Evolutionary conservation across 305 asterid genomes (phyloP), one percentile per base, ranked within the genome.

Genomic region (Galium porrigens): DNA sequence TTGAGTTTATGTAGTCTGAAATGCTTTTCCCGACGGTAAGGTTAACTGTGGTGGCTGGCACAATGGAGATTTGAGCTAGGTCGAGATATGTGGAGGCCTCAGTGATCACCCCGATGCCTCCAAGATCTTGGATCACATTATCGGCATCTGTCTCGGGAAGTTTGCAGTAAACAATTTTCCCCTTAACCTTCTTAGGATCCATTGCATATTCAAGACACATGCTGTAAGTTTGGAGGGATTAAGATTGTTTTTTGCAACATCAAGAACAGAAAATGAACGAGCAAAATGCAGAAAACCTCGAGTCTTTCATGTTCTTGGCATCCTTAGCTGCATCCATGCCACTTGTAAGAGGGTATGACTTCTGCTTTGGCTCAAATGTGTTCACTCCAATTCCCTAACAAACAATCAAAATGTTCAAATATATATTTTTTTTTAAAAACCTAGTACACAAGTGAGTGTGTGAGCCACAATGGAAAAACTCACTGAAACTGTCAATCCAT

Each of bases 131-230:
- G 71, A 90, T 25, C 17, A 82, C 86, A 25, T 94, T 85, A 71
- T 88, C 97, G 32, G 81, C 80, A 51, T 90, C 91, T 91, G 84
- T 76, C 5, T 73, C 37, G 30, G 80, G 80, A 1, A 83, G 79
- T 63, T 78, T 77, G 78, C 97, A 90, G 76, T 82, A 84, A 34
- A 90, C 73, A 34, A 90, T 78, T 73, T 86, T 88, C 41, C 96
- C 95, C 72, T 85, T 78, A 51, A 88, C 97, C 79, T 90, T 88
- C 36, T 67, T 65, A 29, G 96, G 88, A 74, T 88, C 94, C 96
- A 90, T 81, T 7, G 96, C 71, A 39, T 76, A 73, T 65, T 90
- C 85, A 12, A 65, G 33, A 41, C 97, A 88, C 64, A 68, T 77
- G 71, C 90, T 84, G 80, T 30, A 63, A 41, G 0, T 67, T 61